These are phyloP conservation scores for Acidomyces sp. DNA, from an alignment of 495 filamentous ascomycete genomes.

Conservation along the genomic window DNA sequence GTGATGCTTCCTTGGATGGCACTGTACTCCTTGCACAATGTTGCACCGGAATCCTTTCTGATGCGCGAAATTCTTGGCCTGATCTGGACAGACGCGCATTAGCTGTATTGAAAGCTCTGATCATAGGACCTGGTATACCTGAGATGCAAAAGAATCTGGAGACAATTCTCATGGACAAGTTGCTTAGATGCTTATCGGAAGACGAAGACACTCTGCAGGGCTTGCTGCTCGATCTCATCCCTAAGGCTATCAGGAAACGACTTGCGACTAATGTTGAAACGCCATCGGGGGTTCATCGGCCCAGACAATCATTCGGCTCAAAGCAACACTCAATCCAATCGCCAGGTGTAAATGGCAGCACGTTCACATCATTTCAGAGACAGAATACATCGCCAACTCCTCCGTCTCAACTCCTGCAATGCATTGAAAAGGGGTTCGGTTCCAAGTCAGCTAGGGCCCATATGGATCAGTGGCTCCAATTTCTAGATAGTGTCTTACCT, in stretches of 20 bases:
- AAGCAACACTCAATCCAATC: background rate
- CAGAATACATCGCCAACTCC: slow-evolving; percentile 28
- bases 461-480: slow-evolving; percentile 79
- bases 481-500: slow-evolving; percentile 74
- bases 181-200: slow-evolving; percentile 3
- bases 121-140: background rate
- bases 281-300: background rate
- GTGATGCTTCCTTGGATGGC: too few species aligned
- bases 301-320: slow-evolving; percentile 5
- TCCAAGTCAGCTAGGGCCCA: slow-evolving; percentile 59
- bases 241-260: slow-evolving; percentile 3
- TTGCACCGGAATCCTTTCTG: too few species aligned
- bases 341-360: background rate
- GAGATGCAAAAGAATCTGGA: slow-evolving; percentile 5
- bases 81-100: too few species aligned
- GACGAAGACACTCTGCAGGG: slow-evolving; percentile 6
- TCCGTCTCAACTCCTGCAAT: slow-evolving; percentile 65
- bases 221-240: slow-evolving; percentile 6
- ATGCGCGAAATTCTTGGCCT: too few species aligned
- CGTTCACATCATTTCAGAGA: background rate
- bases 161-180: background rate
- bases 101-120: background rate
- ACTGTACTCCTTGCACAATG: too few species aligned
- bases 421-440: slow-evolving; percentile 68
- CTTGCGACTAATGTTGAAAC: background rate